Conservation (phyloP, 2,329 filamentous ascomycete genomes). For the Blastomyces percursus region DNA sequence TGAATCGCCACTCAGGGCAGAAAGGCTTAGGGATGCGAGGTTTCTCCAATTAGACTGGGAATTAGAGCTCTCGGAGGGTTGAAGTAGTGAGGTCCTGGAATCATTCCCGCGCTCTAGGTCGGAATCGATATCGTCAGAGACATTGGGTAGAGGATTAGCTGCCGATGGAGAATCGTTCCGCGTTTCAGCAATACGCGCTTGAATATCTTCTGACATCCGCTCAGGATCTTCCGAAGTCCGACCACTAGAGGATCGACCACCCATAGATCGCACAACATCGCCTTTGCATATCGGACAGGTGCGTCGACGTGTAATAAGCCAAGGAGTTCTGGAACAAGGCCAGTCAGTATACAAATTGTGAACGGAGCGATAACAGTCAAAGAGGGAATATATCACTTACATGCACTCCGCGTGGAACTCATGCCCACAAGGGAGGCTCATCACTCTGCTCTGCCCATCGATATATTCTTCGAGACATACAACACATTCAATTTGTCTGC, state of each 20-base stretch:
- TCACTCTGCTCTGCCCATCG: conserved; percentile 85
- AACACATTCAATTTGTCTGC: conserved; percentile 73
- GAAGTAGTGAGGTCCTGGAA: conserved; percentile 26
- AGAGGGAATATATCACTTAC: conserved; percentile 47
- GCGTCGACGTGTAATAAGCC: conserved; percentile 85
- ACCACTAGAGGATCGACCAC: conserved; percentile 5
- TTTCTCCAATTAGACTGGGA: conserved; percentile 34
- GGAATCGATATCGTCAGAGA: conserved; percentile 26
- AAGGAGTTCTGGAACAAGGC: conserved; percentile 61
- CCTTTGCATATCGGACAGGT: conserved; percentile 99
- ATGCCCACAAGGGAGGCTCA: conserved; percentile 94
- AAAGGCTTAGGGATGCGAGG: conserved; percentile 35
- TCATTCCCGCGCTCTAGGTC: conserved; percentile 35
- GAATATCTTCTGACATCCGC: conserved; percentile 35
- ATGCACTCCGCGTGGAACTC: conserved; percentile 99
- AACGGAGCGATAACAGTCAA: conserved; percentile 2
- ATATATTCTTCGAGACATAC: conserved; percentile 95
- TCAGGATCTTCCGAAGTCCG: conserved; percentile 23
- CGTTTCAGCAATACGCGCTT: conserved; percentile 36
- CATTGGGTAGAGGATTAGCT: conserved; percentile 36
- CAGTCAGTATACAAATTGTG: conserved; percentile 1
- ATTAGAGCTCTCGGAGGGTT: conserved; percentile 17
- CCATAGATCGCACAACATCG: conserved; percentile 64
- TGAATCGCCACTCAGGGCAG: conserved; percentile 37
- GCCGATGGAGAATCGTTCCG: conserved; percentile 41